These are phyloP conservation scores for Serendipita indica DNA, from an alignment of 768 basidiomycete genomes.

Conservation along the genomic window DNA sequence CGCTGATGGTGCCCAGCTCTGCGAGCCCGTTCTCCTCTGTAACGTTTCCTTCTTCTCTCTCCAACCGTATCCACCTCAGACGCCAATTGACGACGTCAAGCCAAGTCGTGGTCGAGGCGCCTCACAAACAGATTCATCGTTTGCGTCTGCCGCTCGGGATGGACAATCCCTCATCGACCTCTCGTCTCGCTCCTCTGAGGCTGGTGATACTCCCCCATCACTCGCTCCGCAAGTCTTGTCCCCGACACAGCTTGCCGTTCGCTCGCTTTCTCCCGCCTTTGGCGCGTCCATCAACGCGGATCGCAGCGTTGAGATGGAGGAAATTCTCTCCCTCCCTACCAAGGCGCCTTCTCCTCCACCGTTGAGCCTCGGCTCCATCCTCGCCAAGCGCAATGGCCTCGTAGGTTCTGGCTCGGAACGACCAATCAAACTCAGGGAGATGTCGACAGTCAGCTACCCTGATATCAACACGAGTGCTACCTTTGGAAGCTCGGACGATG, in stretches of 20 bases:
- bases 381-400: neutral
- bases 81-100: neutral
- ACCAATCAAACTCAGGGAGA: neutral
- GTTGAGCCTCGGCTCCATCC: neutral
- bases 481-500: neutral
- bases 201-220: neutral
- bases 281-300: neutral
- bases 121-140: neutral
- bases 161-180: neutral
- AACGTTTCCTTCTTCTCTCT: constrained; percentile 5
- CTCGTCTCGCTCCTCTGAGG: neutral
- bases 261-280: constrained; percentile 1
- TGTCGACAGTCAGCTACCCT: constrained; percentile 8
- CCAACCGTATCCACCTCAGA: neutral
- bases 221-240: constrained; percentile 1
- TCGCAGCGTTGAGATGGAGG: neutral
- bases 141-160: neutral
- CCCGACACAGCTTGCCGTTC: neutral
- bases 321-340: neutral
- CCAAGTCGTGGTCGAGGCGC: neutral
- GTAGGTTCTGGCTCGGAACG: neutral
- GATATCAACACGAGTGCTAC: neutral
- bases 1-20: neutral
- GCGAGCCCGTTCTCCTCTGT: neutral
- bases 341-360: neutral